Evolutionary conservation across 2,329 filamentous ascomycete genomes (phyloP).

Genomic region (Cladosporium velox): DNA sequence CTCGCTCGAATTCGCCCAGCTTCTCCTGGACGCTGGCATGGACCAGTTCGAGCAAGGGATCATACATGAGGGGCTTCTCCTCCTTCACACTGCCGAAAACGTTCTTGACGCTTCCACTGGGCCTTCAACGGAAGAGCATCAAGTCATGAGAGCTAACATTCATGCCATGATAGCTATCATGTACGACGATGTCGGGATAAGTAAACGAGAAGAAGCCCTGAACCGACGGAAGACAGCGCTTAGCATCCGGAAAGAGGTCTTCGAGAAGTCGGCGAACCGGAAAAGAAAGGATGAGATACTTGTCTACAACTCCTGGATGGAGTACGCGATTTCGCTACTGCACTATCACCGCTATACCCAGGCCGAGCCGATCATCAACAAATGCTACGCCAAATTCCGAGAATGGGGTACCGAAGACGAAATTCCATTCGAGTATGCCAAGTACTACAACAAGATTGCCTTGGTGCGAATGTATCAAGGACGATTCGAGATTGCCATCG

Average conservation of each 20-base stretch:
- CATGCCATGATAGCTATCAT: not conserved
- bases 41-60: not conserved
- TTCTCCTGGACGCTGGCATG: not conserved
- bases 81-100: not conserved
- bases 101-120: not conserved
- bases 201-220: not conserved
- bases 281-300: not conserved
- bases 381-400: not conserved
- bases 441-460: conserved; percentile 1
- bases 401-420: conserved; percentile 2
- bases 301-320: not conserved
- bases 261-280: not conserved
- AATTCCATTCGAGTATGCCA: conserved; percentile 4
- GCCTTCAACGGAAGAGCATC: not conserved
- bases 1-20: not conserved
- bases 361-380: not conserved
- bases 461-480: conserved; percentile 2
- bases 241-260: not conserved
- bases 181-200: not conserved
- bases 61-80: not conserved
- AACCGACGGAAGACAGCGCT: not conserved
- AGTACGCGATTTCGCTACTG: not conserved
- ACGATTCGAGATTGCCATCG: not conserved
- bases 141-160: not conserved
- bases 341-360: not conserved